A percentile compares a stretch with the other conserved stretches of the same genome.
phyloP scores from a whole-genome alignment of 2,329 filamentous ascomycete genomes.

The Lecanicillium sp. region DNA sequence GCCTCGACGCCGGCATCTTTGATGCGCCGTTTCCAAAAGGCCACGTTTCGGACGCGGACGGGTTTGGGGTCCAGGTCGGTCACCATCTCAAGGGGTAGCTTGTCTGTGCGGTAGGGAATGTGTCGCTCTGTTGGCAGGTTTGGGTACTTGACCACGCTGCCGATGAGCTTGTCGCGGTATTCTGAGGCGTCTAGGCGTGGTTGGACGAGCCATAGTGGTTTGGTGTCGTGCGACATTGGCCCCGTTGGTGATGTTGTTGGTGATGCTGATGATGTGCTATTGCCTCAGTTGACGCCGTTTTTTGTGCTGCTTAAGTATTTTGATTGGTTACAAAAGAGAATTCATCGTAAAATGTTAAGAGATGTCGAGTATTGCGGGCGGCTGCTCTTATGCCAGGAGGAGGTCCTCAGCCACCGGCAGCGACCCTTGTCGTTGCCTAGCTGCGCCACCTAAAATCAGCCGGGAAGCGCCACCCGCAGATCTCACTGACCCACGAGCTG shows the following conservation, averaged over 20 bases:
- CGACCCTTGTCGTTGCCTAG: no score
- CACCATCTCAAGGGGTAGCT: slow-evolving; percentile 16
- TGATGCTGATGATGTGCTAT: no score
- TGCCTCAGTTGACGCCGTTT: no score
- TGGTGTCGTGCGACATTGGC: slow-evolving; percentile 10
- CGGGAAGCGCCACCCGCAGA: no score
- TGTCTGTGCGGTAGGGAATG: slow-evolving; percentile 15
- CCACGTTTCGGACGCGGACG: slow-evolving; percentile 18
- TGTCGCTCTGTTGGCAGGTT: slow-evolving; percentile 17
- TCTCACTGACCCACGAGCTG: no score
- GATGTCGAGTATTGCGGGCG: no score
- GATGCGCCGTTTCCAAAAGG: slow-evolving; percentile 19
- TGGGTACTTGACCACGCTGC: slow-evolving; percentile 20
- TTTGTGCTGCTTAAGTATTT: no score
- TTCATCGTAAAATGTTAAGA: no score
- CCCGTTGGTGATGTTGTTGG: background rate
- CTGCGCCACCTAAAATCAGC: no score
- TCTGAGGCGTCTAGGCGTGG: slow-evolving; percentile 18
- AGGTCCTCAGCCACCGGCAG: no score
- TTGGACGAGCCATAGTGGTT: slow-evolving; percentile 20
- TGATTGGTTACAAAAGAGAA: no score
- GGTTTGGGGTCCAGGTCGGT: slow-evolving; percentile 18
- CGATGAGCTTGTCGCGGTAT: slow-evolving; percentile 21
- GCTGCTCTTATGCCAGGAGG: no score
- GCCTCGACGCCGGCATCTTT: slow-evolving; percentile 16